Base-by-base conservation (phyloP, 352 stramenopile species). In the Pythium dissimile region DNA sequence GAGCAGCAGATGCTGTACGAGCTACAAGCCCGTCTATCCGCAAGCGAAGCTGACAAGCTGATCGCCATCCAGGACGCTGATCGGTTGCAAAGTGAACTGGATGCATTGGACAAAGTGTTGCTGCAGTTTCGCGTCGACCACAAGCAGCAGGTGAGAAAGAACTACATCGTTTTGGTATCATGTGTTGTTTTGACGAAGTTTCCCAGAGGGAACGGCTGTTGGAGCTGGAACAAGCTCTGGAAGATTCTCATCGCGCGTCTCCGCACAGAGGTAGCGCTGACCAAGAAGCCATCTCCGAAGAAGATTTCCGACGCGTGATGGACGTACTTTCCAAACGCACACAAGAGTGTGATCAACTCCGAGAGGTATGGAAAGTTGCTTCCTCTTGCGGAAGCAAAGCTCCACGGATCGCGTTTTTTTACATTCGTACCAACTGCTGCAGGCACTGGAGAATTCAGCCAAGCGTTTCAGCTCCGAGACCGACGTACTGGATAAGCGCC, bases 401-500 rank as follows among this genome's bases (percentile, higher is more conserved):
- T n/a, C n/a, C n/a, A n/a, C n/a, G n/a, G n/a, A n/a, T n/a, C n/a
- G n/a, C n/a, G n/a, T n/a, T n/a, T n/a, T n/a, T n/a, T n/a, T 31
- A 2, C 1, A 10, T 30, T 15, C n/a, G 6, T 53, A 18, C 26
- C 44, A 23, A 31, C 9, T 54, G 41, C 0, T 44, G 5, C 47
- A 88, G 76, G 78, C 79, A 2, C 53, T 92, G 1, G 81, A 92
- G 53, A 84, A 71, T 44, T 71, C 68, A 7, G 75, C 73, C 1
- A 77, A 59, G 18, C 77, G 80, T 24, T 87, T 87, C 45, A 77
- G 62, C 16, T 75, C 69, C 0, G 75, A 87, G 18, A 69, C 66
- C 6, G 77, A 90, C 8, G 69, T 86, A 9, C 47, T 92, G 1
- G 79, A 92, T 62, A 89, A 88, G 59, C 72, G 77, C 10, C 67